These are phyloP conservation scores for Pyrenopolyporus hunteri DNA, from an alignment of 495 filamentous ascomycete species.

Conservation along the genomic window DNA sequence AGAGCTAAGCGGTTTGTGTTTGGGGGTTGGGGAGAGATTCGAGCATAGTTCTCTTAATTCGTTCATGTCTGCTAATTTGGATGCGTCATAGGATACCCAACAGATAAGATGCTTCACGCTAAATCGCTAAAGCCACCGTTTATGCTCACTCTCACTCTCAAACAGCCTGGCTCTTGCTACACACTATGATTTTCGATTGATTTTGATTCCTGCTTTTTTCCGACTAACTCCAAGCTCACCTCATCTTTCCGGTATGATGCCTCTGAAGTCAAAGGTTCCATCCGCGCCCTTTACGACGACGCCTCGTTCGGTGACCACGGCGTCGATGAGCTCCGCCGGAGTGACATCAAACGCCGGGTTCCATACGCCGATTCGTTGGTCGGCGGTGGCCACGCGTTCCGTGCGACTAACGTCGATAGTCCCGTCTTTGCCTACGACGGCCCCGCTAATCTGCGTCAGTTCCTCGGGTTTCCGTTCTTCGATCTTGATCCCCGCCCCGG, in stretches of 20 bases:
- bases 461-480: conserved; percentile 83
- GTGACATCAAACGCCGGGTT: conserved; percentile 98
- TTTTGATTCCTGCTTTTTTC: no score
- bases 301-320: conserved; percentile 90
- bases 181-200: no score
- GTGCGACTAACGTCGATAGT: conserved; percentile 58
- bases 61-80: conserved; percentile 22
- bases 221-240: no score
- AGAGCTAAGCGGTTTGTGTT: conserved; percentile 30
- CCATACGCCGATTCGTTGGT: conserved; percentile 83
- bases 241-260: conserved; percentile 59
- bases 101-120: conserved; percentile 10
- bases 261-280: conserved; percentile 74
- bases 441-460: conserved; percentile 80
- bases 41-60: conserved; percentile 6
- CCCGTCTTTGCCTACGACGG: conserved; percentile 57
- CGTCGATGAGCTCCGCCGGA: conserved; percentile 84
- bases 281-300: conserved; percentile 77
- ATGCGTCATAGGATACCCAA: conserved; percentile 31
- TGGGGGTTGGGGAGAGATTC: conserved; percentile 6
- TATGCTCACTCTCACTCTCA: conserved; percentile 3
- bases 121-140: not conserved
- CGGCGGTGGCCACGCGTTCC: conserved; percentile 79
- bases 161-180: conserved; percentile 39
- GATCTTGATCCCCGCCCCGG: conserved; percentile 80